Evolutionary conservation across 176 grass and related monocot species (phyloP).

Genomic region (Puya raimondii): DNA sequence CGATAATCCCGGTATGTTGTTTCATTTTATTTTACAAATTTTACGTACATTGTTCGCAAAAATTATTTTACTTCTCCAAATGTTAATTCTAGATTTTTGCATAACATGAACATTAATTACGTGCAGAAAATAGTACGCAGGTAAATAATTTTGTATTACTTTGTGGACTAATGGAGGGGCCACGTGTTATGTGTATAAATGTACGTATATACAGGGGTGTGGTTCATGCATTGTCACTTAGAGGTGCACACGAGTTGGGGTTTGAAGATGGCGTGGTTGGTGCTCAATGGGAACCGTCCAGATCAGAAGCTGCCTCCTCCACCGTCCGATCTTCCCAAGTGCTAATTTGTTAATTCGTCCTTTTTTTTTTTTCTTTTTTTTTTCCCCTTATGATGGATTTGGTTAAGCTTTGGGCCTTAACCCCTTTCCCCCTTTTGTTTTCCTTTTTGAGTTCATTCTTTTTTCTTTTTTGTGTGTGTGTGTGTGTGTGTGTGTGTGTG

Average conservation of each 20-base stretch:
- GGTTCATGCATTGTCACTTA: conserved; percentile 92
- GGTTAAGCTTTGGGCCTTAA: too few species aligned
- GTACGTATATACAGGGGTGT: conserved; percentile 33
- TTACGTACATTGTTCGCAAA: background rate
- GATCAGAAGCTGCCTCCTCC: conserved; percentile 70
- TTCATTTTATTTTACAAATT: background rate
- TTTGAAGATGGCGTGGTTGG: conserved; percentile 77
- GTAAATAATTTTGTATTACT: background rate
- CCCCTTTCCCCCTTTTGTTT: too few species aligned
- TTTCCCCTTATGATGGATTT: too few species aligned
- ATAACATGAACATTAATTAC: background rate
- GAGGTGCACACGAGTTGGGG: conserved; percentile 81
- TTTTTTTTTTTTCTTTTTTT: too few species aligned
- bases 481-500: too few species aligned
- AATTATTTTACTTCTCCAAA: background rate
- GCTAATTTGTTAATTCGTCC: conserved; percentile 9
- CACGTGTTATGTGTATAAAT: background rate
- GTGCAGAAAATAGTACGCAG: too few species aligned
- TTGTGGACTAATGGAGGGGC: background rate
- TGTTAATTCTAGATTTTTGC: background rate
- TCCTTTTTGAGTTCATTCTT: too few species aligned
- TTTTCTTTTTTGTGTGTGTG: too few species aligned
- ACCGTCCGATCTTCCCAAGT: conserved; percentile 58
- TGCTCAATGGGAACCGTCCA: conserved; percentile 49
- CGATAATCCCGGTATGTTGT: conserved; percentile 55